phyloP scores from a whole-genome alignment of 371 early-diverging fungal species.

The Mortierella sp. region DNA sequence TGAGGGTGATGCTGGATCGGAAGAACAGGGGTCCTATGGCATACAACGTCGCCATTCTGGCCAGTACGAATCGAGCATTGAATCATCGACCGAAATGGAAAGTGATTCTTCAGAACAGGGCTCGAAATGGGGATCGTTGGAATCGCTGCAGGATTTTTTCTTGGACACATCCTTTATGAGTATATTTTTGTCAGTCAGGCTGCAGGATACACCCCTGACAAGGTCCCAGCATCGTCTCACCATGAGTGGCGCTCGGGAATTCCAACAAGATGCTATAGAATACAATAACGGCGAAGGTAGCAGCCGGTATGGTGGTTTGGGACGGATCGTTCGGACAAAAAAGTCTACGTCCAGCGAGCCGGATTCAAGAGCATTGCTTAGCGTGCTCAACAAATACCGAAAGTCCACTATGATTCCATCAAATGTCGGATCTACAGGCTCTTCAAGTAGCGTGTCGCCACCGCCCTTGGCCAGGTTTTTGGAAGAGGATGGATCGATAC shows the following conservation, averaged over 20 bases:
- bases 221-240: slow-evolving; percentile 33
- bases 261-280: slow-evolving; percentile 7
- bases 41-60: slow-evolving; percentile 16
- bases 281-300: neutral
- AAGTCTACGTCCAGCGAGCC: slow-evolving; percentile 3
- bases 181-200: slow-evolving; percentile 40
- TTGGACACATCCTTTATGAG: slow-evolving; percentile 54
- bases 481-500: slow-evolving; percentile 23
- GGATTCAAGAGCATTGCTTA: slow-evolving; percentile 18
- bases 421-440: neutral
- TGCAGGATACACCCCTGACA: slow-evolving; percentile 46
- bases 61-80: slow-evolving; percentile 6
- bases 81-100: neutral
- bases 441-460: slow-evolving; percentile 15
- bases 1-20: neutral
- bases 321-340: neutral
- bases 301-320: slow-evolving; percentile 7
- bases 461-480: slow-evolving; percentile 29
- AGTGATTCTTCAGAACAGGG: neutral
- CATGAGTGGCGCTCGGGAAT: slow-evolving; percentile 22
- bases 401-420: slow-evolving; percentile 10
- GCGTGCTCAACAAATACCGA: slow-evolving; percentile 31
- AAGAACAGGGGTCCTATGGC: slow-evolving; percentile 15
- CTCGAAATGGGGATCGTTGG: slow-evolving; percentile 25
- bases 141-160: slow-evolving; percentile 44